A percentile compares a stretch with the other conserved stretches of the same genome.
These are phyloP conservation scores for Populus pruinosa DNA, from an alignment of 345 rosid genomes.

Conservation along the genomic window DNA sequence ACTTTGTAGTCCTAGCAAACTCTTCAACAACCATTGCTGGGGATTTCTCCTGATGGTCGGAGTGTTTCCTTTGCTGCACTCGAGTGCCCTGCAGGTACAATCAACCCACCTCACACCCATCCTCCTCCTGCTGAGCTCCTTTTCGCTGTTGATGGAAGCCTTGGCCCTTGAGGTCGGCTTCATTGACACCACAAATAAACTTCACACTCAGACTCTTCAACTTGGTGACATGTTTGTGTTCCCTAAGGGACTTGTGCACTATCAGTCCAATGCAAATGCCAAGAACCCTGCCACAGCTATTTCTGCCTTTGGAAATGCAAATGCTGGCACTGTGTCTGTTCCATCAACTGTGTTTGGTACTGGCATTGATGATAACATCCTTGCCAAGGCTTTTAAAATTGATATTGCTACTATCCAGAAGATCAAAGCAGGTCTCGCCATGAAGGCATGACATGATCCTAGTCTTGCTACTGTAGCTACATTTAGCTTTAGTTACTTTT, in stretches of 20 bases:
- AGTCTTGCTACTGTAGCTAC: not conserved
- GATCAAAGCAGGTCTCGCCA: not conserved
- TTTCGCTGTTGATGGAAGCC: constrained; percentile 19
- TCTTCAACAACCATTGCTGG: constrained; percentile 2
- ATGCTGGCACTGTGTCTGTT: constrained; percentile 20
- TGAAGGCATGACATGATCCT: not conserved
- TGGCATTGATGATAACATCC: constrained; percentile 28
- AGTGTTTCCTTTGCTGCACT: constrained; percentile 41
- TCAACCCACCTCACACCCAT: constrained; percentile 34
- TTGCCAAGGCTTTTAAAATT: constrained; percentile 36
- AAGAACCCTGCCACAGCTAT: constrained; percentile 17
- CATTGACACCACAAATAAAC: constrained; percentile 39
- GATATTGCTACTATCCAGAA: constrained; percentile 26
- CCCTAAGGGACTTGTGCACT: constrained; percentile 42
- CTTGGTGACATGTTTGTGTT: constrained; percentile 32
- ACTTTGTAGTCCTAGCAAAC: constrained; percentile 27
- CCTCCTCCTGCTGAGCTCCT: constrained; percentile 37
- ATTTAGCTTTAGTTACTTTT: no score
- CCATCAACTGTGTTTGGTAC: constrained; percentile 31
- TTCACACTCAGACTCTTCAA: constrained; percentile 31
- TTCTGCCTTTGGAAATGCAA: constrained; percentile 33
- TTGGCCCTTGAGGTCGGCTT: constrained; percentile 33
- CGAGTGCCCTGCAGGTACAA: constrained; percentile 17
- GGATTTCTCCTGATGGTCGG: constrained; percentile 32
- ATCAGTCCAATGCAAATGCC: constrained; percentile 19